phyloP scores from a whole-genome alignment of 2,329 filamentous ascomycete genomes.

The Ceratocystiopsis sp. region DNA sequence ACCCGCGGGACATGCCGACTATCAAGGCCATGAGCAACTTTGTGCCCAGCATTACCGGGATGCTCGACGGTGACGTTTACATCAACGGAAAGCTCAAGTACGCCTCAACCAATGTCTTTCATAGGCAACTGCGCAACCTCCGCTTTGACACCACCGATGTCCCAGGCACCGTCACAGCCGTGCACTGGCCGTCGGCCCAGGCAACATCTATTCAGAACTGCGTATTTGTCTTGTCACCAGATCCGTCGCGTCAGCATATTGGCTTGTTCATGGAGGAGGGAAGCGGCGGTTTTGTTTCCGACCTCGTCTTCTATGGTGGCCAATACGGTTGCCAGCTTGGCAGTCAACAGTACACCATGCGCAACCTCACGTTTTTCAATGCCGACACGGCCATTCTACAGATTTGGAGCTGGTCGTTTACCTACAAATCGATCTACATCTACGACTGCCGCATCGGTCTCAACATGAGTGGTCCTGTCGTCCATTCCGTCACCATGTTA shows the following conservation, averaged over 20 bases:
- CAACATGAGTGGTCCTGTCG: slow-evolving; percentile 50
- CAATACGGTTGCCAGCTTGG: slow-evolving; percentile 38
- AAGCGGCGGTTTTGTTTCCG: slow-evolving; percentile 49
- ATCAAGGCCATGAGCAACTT: slow-evolving; percentile 25
- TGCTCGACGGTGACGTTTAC: slow-evolving; percentile 32
- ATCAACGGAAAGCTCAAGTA: slow-evolving; percentile 24
- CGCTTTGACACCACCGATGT: slow-evolving; percentile 11
- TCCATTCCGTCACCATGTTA: slow-evolving; percentile 59
- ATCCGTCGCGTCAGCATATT: slow-evolving; percentile 29
- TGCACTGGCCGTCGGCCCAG: slow-evolving; percentile 55
- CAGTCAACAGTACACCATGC: slow-evolving; percentile 55
- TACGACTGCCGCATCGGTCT: slow-evolving; percentile 48
- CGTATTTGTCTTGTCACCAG: slow-evolving; percentile 32
- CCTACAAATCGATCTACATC: slow-evolving; percentile 49
- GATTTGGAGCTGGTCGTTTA: slow-evolving; percentile 65
- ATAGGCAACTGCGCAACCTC: slow-evolving; percentile 13
- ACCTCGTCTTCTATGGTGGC: slow-evolving; percentile 56
- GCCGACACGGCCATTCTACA: slow-evolving; percentile 51
- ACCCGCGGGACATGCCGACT: slow-evolving; percentile 10
- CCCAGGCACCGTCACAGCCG: slow-evolving; percentile 11
- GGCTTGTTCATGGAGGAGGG: slow-evolving; percentile 49
- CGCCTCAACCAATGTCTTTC: slow-evolving; percentile 37
- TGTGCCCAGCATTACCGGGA: slow-evolving; percentile 18
- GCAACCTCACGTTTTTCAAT: slow-evolving; percentile 48
- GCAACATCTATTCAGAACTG: slow-evolving; percentile 43